Percentiles rank a stretch among this genome's conserved stretches.
phyloP scores from a whole-genome alignment of 1,284 basidiomycete genomes.

The Hymenochaete sp. region DNA sequence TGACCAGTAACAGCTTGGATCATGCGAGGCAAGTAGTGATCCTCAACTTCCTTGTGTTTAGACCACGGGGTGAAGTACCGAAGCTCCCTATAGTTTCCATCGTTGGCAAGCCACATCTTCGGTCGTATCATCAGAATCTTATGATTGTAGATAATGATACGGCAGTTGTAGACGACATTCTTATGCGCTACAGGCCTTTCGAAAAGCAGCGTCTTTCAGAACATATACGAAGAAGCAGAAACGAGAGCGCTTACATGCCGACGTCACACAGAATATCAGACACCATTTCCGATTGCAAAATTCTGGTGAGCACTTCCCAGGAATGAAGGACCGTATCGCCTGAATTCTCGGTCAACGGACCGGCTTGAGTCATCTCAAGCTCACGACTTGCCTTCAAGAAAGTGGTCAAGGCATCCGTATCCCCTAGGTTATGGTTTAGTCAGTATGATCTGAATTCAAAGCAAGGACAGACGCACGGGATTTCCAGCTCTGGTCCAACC shows the following conservation, averaged over 20 bases:
- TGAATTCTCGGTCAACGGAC: conserved; percentile 29
- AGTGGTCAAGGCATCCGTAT: conserved; percentile 93
- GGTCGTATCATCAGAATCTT: conserved; percentile 91
- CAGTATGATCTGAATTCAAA: not conserved
- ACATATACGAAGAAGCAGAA: not conserved
- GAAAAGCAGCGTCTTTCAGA: conserved; percentile 1
- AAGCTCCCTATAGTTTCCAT: conserved; percentile 96
- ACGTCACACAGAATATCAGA: conserved; percentile 85
- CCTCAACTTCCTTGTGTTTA: conserved; percentile 81
- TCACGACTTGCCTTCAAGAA: conserved; percentile 63
- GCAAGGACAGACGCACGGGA: conserved; percentile 55
- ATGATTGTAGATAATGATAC: conserved; percentile 79
- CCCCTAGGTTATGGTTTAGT: conserved; percentile 44
- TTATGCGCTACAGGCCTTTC: conserved; percentile 90
- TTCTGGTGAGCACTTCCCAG: conserved; percentile 88
- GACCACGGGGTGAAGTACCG: conserved; percentile 95
- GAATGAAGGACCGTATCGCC: conserved; percentile 93
- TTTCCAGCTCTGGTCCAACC: conserved; percentile 98
- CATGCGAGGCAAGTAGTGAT: conserved; percentile 82
- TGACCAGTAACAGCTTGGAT: conserved; percentile 86
- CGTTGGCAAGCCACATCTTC: conserved; percentile 99
- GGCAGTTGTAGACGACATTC: conserved; percentile 96
- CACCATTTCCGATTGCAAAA: conserved; percentile 71
- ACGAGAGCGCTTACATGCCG: conserved; percentile 63
- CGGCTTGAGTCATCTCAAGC: too few species aligned